A percentile compares a stretch with the other conserved stretches of the same genome.
phyloP scores from a whole-genome alignment of 2,329 filamentous ascomycete species.

The Cytospora schulzeri region DNA sequence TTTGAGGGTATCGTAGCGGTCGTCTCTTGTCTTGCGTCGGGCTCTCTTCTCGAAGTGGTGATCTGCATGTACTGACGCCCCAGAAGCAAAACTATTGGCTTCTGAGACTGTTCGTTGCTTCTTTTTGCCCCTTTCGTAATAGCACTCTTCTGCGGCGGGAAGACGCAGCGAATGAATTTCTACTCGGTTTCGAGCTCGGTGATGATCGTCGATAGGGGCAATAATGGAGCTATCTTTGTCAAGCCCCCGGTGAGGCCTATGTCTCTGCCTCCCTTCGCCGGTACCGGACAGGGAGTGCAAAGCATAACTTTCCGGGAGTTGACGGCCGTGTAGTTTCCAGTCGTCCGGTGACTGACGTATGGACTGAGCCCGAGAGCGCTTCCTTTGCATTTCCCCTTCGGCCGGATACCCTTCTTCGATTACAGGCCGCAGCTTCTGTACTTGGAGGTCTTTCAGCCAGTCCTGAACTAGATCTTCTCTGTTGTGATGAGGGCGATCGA shows the following conservation, averaged over 20 bases:
- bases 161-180: neutral
- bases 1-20: constrained; percentile 54
- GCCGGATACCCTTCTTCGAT: neutral
- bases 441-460: constrained; percentile 17
- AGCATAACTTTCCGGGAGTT: neutral
- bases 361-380: neutral
- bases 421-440: neutral
- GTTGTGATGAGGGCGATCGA: neutral
- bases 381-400: neutral
- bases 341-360: neutral
- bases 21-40: constrained; percentile 57
- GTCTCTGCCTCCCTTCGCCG: neutral
- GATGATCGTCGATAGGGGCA: neutral
- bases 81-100: neutral
- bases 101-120: constrained; percentile 2
- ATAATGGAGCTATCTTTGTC: neutral
- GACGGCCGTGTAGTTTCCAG: neutral
- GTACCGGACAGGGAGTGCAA: neutral
- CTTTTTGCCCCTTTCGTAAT: constrained; percentile 5
- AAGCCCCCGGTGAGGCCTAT: neutral
- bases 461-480: constrained; percentile 9
- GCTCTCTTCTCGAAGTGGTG: constrained; percentile 36
- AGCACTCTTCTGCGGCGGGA: constrained; percentile 3
- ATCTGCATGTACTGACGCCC: neutral
- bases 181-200: neutral